Base-by-base conservation (phyloP, 2,329 filamentous ascomycete genomes). In the Colletotrichum tanaceti region DNA sequence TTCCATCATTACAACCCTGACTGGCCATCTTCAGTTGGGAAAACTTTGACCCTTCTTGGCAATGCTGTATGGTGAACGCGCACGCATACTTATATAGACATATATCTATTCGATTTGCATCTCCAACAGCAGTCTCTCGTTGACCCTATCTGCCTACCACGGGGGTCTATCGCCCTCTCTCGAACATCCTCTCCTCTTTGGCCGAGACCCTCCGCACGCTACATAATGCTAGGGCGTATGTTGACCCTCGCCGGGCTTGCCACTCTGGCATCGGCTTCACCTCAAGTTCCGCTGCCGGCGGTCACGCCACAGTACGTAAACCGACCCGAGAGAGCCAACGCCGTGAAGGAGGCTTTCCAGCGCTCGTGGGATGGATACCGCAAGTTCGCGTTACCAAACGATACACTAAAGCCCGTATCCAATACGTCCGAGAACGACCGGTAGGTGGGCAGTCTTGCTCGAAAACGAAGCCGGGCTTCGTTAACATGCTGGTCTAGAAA, bases 301-400 rank as follows among this genome's bases (percentile, higher is more conserved):
- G 41, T 49, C 28, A 41, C 61, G 20, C 57, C 63, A 20, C 44
- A 54, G 2, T 69, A 70, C 58, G 70, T 73, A 24, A 72, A 79
- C 5, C 78, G 84, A 65, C 73, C 76, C 0, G 77, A 76, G 13
- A 80, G 88, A 72, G 86, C 89, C 14, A 82, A 83, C 57, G 87
- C 88, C 1, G 87, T 94, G 61, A 90, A 89, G 75, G 85, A 88
- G 63, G 89, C 89, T 0, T 95, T 94, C 74, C 83, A 86, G 65
- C 85, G 86, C 73, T 90, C 91, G 2, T 94, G 91, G 91, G 79
- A 89, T 67, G 91, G 90, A 2, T 95, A 95, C 77, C 86, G 88
- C 74, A 81, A 87, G 78, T 88, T 92, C 79, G 92, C 92, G 0
- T 94, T 92, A 71, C 91, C 91, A 1, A 87, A 93, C 72, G 93